A percentile compares a stretch with the other conserved stretches of the same genome.
Evolutionary conservation across 202 grass and related monocot genomes (phyloP).

Genomic region (Schoenoplectus triqueter): DNA sequence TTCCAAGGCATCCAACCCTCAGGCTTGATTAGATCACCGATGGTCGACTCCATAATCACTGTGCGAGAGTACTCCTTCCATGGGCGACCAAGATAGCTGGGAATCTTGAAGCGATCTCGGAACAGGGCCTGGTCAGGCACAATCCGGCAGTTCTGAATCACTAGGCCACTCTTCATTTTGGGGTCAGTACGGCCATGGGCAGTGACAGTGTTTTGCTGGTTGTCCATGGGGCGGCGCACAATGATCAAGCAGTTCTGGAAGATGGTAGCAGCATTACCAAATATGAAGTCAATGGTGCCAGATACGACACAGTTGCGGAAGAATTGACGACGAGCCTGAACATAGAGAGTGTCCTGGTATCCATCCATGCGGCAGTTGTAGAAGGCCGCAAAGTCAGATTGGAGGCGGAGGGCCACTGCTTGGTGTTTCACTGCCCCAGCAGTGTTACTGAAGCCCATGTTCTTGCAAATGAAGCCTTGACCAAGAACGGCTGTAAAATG

Average conservation of each 20-base stretch:
- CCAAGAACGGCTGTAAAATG: conserved; percentile 55
- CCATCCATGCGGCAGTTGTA: conserved; percentile 82
- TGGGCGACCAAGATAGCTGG: conserved; percentile 67
- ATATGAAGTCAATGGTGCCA: conserved; percentile 89
- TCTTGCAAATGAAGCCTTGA: conserved; percentile 85
- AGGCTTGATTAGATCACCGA: conserved; percentile 73
- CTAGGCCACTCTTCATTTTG: conserved; percentile 71
- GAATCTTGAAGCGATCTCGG: conserved; percentile 74
- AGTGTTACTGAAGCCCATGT: conserved; percentile 96
- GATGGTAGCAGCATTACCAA: conserved; percentile 75
- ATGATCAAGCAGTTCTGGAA: conserved; percentile 95
- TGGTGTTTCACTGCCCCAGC: conserved; percentile 76
- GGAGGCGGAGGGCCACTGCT: conserved; percentile 74
- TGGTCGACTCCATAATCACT: conserved; percentile 84
- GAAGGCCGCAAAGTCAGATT: conserved; percentile 65
- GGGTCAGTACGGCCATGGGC: conserved; percentile 79
- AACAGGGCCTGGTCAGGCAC: conserved; percentile 69
- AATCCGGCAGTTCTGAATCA: conserved; percentile 89
- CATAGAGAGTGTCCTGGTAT: conserved; percentile 91
- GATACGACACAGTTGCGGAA: conserved; percentile 96
- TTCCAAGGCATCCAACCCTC: conserved; percentile 78
- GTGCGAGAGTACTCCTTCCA: conserved; percentile 80
- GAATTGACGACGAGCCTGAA: conserved; percentile 72
- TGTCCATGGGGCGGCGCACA: conserved; percentile 79
- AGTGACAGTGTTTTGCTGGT: conserved; percentile 84